Evolutionary conservation across 805 yeast genomes (phyloP), one percentile per base, ranked within the genome.

Genomic region (Suhomyces canberraensis): DNA sequence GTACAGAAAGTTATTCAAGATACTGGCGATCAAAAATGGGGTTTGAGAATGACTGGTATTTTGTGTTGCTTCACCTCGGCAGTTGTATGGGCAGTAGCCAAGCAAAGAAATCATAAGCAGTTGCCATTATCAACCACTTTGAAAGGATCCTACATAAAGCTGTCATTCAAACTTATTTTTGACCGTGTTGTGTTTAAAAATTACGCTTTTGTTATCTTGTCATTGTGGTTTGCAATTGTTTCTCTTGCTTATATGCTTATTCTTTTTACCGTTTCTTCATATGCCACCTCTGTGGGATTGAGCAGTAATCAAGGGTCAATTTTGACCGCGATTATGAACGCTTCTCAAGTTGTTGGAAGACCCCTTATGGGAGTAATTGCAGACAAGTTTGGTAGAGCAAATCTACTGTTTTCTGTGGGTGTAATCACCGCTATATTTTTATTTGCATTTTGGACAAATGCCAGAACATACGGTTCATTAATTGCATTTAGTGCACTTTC

Each of bases 291-390:
- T 31, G 49, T 64, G n/a, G 89, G 88, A 0, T 47, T 66, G n/a
- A 38, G 56, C 14, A 42, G 54, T 15, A 40, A 47, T 8, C 66
- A 64, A 39, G 62, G 61, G 4, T 53, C 66, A 7, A 47, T 46
- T 26, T 36, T 65, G 24, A 61, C 69, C 20, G 64, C 70, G 2
- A 37, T 64, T 1, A 37, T 66, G 33, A 71, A 69, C 48, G 72
- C 60, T 14, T 61, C 59, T 25, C 75, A 79, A 33, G 52, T 67
- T 1, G 47, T 75, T 16, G 84, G 84, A 4, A 59, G 84, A 26
- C 61, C 78, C 2, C 33, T 60, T 4, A 69, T 79, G 29, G 79
- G 78, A 1, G 46, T 57, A 26, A 15, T 66, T 7, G 78, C 75
- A 15, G 81, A 75, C 48, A 48, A 44, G 5, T 37, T 65, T 20